Evolutionary conservation across 2,329 filamentous ascomycete genomes (phyloP).

Genomic region (Colletotrichum sp.): DNA sequence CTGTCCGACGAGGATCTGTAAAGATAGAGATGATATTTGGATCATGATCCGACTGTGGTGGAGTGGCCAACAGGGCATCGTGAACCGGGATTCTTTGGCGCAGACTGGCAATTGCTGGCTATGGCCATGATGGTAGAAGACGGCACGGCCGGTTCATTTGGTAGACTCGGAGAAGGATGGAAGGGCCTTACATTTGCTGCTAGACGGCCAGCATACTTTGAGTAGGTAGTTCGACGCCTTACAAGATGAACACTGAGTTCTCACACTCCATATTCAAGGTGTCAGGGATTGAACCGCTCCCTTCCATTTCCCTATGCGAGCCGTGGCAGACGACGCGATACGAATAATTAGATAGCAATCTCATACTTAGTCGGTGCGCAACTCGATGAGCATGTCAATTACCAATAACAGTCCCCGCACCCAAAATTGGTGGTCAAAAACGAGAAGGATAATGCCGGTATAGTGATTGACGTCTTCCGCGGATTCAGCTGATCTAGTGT

Average conservation of each 20-base stretch:
- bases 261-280: conserved; percentile 1
- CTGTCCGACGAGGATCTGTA: conserved; percentile 77
- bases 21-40: conserved; percentile 28
- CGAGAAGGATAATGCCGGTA: neutral
- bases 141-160: conserved; percentile 16
- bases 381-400: neutral
- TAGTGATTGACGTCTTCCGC: neutral
- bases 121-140: conserved; percentile 15
- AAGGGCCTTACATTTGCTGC: conserved; percentile 17
- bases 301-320: neutral
- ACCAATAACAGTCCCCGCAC: neutral
- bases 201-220: conserved; percentile 20
- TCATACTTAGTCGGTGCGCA: neutral
- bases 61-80: neutral
- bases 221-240: conserved; percentile 19
- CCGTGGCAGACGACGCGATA: neutral
- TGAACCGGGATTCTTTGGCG: conserved; percentile 16
- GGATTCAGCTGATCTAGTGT: neutral
- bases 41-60: conserved; percentile 1
- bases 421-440: too few relatives aligned
- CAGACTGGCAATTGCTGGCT: conserved; percentile 6
- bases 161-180: conserved; percentile 17
- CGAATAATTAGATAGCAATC: conserved; percentile 16
- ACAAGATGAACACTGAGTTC: conserved; percentile 20
- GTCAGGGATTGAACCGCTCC: neutral